Evolutionary conservation across 805 yeast genomes (phyloP), one percentile per base, ranked within the genome.

Genomic region (Pichia californica): DNA sequence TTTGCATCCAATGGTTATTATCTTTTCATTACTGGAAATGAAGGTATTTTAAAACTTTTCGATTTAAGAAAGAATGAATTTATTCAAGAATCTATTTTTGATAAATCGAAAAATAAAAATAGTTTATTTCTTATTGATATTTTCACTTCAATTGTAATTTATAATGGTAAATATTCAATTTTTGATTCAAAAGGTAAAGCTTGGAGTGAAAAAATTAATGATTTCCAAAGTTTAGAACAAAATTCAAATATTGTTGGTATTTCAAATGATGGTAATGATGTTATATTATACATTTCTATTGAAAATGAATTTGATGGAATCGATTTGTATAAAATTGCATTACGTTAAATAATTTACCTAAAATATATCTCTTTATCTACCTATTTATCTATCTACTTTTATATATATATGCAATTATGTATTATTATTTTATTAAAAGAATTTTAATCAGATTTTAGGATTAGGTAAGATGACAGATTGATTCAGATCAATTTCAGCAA

Each of bases 1-100:
- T 52, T 52, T 47, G 54, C 55, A n/a, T 11, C 34, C 3, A 83
- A 83, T 54, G 91, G 91, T 1, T 80, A 77, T 57, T 79, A 82
- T 74, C 55, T 83, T 16, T 29, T 58, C 14, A 45, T 58, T 13
- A 38, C 44, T 9, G 38, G 44, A 11, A 14, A 25, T 5, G 21
- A 11, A 19, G 14, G 7, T 3, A 35, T 33, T 14, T 13, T 36
- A 7, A 5, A 18, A 5, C 3, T 39, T 2, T 44, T 44, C 39
- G 47, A 44, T 35, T 23, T 44, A 36, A 34, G 47, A 14, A 44
- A 44, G n/a, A 40, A 39, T 19, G 21, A 2, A 7, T 2, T 43
- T 7, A 29, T 32, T 26, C 31, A 38, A 16, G 40, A 32, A 25
- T 15, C 39, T 4, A 14, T n/a, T 5, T 9, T 29, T 29, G 26